Evolutionary conservation across 345 rosid genomes (phyloP).

Genomic region (Euphorbia peplus): DNA sequence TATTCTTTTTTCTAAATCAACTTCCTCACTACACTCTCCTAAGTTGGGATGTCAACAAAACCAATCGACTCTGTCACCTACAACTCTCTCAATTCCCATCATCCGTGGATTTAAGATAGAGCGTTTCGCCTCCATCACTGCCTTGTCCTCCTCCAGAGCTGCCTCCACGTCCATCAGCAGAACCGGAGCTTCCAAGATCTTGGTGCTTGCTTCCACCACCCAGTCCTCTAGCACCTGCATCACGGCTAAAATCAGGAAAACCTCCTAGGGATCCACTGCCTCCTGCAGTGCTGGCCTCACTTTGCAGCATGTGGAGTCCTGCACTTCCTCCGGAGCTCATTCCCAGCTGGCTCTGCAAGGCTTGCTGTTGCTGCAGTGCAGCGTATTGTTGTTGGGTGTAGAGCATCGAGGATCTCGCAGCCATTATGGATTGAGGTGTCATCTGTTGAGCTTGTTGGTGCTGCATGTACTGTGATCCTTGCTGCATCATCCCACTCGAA

Average conservation of each 20-base stretch:
- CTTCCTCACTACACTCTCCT: slow-evolving; percentile 15
- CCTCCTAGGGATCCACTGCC: slow-evolving; percentile 63
- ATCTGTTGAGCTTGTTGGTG: slow-evolving; percentile 88
- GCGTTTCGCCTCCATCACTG: slow-evolving; percentile 83
- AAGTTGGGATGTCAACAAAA: slow-evolving; percentile 5
- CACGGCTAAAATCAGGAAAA: slow-evolving; percentile 71
- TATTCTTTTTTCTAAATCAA: slow-evolving; percentile 8
- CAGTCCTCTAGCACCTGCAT: slow-evolving; percentile 33
- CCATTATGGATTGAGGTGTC: slow-evolving; percentile 87
- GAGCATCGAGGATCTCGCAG: slow-evolving; percentile 85
- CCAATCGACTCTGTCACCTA: neutral
- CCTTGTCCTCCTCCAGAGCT: slow-evolving; percentile 64
- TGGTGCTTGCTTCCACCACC: slow-evolving; percentile 73
- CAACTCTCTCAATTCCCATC: slow-evolving; percentile 56
- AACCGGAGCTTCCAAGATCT: slow-evolving; percentile 62
- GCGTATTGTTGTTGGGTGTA: slow-evolving; percentile 78
- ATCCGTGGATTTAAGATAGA: slow-evolving; percentile 73
- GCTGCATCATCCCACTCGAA: slow-evolving; percentile 66
- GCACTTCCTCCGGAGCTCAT: slow-evolving; percentile 67
- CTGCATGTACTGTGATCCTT: slow-evolving; percentile 83
- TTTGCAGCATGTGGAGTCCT: slow-evolving; percentile 62
- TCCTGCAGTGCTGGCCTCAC: slow-evolving; percentile 56
- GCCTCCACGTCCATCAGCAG: slow-evolving; percentile 74
- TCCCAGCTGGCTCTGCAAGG: slow-evolving; percentile 84
- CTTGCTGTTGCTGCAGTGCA: slow-evolving; percentile 80